Conservation (phyloP, 2,329 filamentous ascomycete genomes). For the Fusarium sp. region DNA sequence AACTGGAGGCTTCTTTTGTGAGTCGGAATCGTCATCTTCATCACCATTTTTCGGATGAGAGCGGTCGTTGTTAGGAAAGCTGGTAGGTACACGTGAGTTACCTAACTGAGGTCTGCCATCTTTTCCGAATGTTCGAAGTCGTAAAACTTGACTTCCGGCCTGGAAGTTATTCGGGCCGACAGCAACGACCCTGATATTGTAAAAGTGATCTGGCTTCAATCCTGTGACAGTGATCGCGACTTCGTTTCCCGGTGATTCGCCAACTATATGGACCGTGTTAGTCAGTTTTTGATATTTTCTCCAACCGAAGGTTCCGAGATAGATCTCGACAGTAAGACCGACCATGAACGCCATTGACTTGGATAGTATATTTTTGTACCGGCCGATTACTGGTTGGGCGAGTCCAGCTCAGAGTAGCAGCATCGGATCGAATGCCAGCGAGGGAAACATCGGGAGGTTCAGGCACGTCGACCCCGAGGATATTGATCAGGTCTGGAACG, state of each 20-base stretch:
- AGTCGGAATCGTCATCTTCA: conserved; percentile 57
- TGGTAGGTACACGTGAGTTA: conserved; percentile 65
- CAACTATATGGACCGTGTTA: conserved; percentile 64
- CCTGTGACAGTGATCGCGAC: conserved; percentile 86
- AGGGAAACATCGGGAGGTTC: conserved; percentile 89
- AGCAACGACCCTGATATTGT: conserved; percentile 92
- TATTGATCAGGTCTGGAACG: conserved; percentile 87
- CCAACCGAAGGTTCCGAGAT: background rate
- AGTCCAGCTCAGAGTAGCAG: conserved; percentile 92
- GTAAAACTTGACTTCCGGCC: conserved; percentile 85
- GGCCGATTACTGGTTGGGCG: conserved; percentile 71
- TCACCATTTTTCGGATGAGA: conserved; percentile 53
- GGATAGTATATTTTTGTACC: conserved; percentile 88
- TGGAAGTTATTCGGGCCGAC: conserved; percentile 94
- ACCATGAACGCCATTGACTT: conserved; percentile 94
- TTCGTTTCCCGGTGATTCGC: conserved; percentile 72
- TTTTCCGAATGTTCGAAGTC: conserved; percentile 78
- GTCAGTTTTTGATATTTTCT: background rate
- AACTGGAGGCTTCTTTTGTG: conserved; percentile 59
- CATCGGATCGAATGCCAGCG: conserved; percentile 86
- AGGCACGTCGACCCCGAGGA: conserved; percentile 94
- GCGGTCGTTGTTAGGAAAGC: conserved; percentile 64
- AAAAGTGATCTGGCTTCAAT: conserved; percentile 86
- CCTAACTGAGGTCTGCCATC: conserved; percentile 71
- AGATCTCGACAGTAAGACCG: conserved; percentile 47